Evolutionary conservation across 768 basidiomycete genomes (phyloP), one percentile per base, ranked within the genome.

Genomic region (Trametes maxima): DNA sequence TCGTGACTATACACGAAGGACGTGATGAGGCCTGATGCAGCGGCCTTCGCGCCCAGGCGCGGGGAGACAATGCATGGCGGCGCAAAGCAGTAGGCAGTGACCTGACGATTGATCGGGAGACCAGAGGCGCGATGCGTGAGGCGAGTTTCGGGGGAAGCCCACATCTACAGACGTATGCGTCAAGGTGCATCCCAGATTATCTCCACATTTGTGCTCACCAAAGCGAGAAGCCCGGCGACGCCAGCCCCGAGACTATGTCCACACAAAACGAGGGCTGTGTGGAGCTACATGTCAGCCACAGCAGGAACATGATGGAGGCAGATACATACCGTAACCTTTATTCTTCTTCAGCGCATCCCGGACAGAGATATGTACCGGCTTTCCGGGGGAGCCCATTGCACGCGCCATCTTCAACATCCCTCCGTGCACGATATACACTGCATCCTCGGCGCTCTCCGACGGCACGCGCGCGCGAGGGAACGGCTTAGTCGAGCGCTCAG

Each of bases 181-280:
- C 14, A n/a, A 5, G 2, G 17, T 24, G 7, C 13, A 44, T 44
- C 7, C 6, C 1, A 10, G 17, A 35, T 11, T 17, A 39, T 10
- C 36, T 19, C 3, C 3, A 67, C 47, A 42, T 36, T 24, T 49
- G 54, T 28, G 73, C 84, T 70, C 65, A 89, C 89, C 75, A 94
- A 74, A 45, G 86, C 90, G 43, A 93, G 77, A 25, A 94, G 76
- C 2, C 84, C 82, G 39, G 89, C 90, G 2, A 94, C 89, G 1
- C 90, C 92, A 22, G 91, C 90, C 17, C 92, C 92, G 2, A 94
- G 81, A 72, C 89, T 90, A 69, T 94, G 92, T 28, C 92, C 92
- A 65, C 88, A 90, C 42, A 94, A 74, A 13, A 92, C 83, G 24
- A 94, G 76, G 59, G 89, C 87, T 88, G 65, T 19, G 40, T 3